These are phyloP conservation scores for Aspergillus thermomutatus DNA, from an alignment of 2,329 filamentous ascomycete genomes.

Conservation along the genomic window DNA sequence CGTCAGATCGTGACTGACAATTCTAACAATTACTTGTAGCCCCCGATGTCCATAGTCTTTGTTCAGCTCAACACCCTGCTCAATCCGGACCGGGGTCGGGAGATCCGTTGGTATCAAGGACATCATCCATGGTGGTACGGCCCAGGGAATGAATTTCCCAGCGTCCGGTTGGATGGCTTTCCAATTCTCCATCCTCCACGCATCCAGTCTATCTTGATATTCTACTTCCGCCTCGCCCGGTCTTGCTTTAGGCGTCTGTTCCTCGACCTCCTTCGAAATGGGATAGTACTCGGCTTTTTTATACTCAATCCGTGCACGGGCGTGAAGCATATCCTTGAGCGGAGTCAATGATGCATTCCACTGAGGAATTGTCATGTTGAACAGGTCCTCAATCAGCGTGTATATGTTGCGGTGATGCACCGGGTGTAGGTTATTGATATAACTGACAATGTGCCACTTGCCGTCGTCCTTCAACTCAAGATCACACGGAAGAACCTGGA, in stretches of 20 bases:
- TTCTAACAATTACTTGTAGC: slow-evolving; percentile 62
- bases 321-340: slow-evolving; percentile 30
- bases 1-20: slow-evolving; percentile 58
- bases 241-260: slow-evolving; percentile 11
- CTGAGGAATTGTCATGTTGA: slow-evolving; percentile 27
- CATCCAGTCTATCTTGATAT: slow-evolving; percentile 21
- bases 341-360: slow-evolving; percentile 29
- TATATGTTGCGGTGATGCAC: slow-evolving; percentile 34
- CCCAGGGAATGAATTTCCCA: slow-evolving; percentile 27
- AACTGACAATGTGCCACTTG: slow-evolving; percentile 34
- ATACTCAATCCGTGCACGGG: slow-evolving; percentile 30
- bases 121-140: slow-evolving; percentile 28
- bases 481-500: slow-evolving; percentile 47
- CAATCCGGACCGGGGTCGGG: slow-evolving; percentile 23
- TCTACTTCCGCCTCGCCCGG: slow-evolving; percentile 18
- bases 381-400: slow-evolving; percentile 33
- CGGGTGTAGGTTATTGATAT: slow-evolving; percentile 49
- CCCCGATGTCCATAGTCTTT: slow-evolving; percentile 40
- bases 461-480: slow-evolving; percentile 29
- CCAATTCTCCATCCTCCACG: slow-evolving; percentile 24
- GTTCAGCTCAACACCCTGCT: slow-evolving; percentile 28
- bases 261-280: slow-evolving; percentile 16
- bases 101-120: slow-evolving; percentile 23
- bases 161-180: slow-evolving; percentile 26
- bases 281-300: slow-evolving; percentile 27